These are phyloP conservation scores for Gardenia jasminoides DNA, from an alignment of 257 asterid genomes.

Conservation along the genomic window DNA sequence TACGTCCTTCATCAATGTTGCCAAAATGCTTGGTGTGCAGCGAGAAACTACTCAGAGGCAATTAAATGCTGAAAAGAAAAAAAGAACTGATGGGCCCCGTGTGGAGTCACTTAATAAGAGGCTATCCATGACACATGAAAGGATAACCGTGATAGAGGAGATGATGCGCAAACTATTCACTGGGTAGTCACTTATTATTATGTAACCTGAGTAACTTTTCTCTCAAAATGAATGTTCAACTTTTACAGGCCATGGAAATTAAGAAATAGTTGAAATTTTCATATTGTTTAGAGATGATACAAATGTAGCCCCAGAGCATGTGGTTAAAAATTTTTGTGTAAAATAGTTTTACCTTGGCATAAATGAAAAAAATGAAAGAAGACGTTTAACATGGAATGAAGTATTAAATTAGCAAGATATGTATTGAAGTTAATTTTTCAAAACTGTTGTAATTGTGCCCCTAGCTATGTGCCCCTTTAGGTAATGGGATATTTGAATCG, in stretches of 20 bases:
- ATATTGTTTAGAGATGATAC: too few species aligned
- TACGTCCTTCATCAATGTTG: slow-evolving; percentile 86
- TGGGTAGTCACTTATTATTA: slow-evolving; percentile 59
- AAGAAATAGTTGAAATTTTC: background rate
- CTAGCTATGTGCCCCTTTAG: background rate
- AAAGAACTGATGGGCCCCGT: slow-evolving; percentile 71
- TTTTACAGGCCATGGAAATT: background rate
- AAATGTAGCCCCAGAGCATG: background rate
- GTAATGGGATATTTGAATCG: background rate
- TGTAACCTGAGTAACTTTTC: background rate
- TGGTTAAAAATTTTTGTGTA: background rate
- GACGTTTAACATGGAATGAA: background rate
- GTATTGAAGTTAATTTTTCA: background rate
- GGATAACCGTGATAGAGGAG: slow-evolving; percentile 83
- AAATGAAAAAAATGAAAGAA: background rate
- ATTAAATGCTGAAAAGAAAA: slow-evolving; percentile 92
- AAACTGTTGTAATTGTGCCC: background rate
- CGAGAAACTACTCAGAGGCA: slow-evolving; percentile 97
- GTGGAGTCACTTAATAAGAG: slow-evolving; percentile 88
- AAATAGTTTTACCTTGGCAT: background rate
- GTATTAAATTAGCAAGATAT: background rate
- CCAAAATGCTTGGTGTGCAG: slow-evolving; percentile 81
- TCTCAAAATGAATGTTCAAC: background rate
- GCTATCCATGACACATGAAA: slow-evolving; percentile 75
- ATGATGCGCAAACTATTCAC: slow-evolving; percentile 92